Conservation (phyloP, 2,329 filamentous ascomycete species). For the Fusarium subtropicale region DNA sequence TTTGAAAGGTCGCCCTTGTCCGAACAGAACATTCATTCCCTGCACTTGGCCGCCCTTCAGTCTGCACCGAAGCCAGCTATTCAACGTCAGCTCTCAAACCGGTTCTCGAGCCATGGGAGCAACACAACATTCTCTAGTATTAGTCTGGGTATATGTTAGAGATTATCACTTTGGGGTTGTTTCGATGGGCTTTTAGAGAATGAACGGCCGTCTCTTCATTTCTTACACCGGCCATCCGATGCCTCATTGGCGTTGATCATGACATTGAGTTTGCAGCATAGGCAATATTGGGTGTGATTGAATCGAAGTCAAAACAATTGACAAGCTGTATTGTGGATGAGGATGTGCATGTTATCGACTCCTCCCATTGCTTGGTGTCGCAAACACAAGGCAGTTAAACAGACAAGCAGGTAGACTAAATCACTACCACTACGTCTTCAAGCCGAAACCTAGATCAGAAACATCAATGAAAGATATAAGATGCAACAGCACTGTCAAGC, state of each 20-base stretch:
- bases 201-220: not conserved
- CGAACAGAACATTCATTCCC: not conserved
- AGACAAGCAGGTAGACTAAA: not conserved
- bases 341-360: not conserved
- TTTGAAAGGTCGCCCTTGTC: not conserved
- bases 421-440: not conserved
- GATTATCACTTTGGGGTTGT: not conserved
- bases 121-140: not conserved
- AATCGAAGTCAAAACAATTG: not conserved
- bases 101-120: constrained; percentile 7
- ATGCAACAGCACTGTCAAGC: not conserved
- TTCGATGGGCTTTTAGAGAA: not conserved
- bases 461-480: not conserved
- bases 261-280: not conserved
- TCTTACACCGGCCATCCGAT: not conserved
- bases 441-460: not conserved
- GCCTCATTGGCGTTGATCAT: not conserved
- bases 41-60: not conserved
- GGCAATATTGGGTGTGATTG: not conserved
- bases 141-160: constrained; percentile 3
- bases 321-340: not conserved
- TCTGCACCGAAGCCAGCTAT: not conserved
- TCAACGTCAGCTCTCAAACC: not conserved
- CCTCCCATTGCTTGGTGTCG: not conserved
- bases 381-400: not conserved